Evolutionary conservation across 495 filamentous ascomycete genomes (phyloP).

Genomic region (Penicillium bovifimosum): DNA sequence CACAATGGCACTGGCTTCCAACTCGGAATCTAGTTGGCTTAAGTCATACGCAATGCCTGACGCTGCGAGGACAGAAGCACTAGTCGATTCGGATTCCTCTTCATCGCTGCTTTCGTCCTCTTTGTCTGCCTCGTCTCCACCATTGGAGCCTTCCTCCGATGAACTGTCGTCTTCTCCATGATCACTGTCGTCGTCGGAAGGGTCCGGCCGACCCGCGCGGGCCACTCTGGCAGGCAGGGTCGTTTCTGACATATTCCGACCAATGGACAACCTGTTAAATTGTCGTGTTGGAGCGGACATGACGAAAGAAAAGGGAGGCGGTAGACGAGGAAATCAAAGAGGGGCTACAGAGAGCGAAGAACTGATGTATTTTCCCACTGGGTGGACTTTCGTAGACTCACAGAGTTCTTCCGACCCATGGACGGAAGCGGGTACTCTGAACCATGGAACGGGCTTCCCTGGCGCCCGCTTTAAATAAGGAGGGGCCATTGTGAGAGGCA

Average conservation of each 20-base stretch:
- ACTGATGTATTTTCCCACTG: conserved; percentile 6
- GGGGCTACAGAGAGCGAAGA: conserved; percentile 1
- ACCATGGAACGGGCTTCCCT: conserved; percentile 27
- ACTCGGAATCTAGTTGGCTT: conserved; percentile 28
- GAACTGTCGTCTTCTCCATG: conserved; percentile 10
- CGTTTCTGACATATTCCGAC: conserved; percentile 28
- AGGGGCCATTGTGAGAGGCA: background rate
- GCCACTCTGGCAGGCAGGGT: conserved; percentile 19
- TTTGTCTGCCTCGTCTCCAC: conserved; percentile 9
- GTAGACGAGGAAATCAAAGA: conserved; percentile 1
- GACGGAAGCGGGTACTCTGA: conserved; percentile 35
- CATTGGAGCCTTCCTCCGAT: conserved; percentile 11
- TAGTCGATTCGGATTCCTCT: conserved; percentile 18
- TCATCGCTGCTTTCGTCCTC: conserved; percentile 14
- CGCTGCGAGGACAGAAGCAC: conserved; percentile 22
- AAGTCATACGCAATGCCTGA: conserved; percentile 45
- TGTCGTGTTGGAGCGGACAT: conserved; percentile 42
- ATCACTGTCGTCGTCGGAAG: conserved; percentile 18
- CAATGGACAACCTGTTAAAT: conserved; percentile 37
- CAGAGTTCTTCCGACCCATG: conserved; percentile 41
- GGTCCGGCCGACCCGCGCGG: conserved; percentile 15
- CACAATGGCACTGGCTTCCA: conserved; percentile 32
- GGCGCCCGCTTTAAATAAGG: conserved; percentile 30
- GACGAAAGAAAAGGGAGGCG: conserved; percentile 9
- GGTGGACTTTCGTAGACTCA: conserved; percentile 16